Conservation (phyloP, 139 green algal species). For the Ettlia oleoabundans region DNA sequence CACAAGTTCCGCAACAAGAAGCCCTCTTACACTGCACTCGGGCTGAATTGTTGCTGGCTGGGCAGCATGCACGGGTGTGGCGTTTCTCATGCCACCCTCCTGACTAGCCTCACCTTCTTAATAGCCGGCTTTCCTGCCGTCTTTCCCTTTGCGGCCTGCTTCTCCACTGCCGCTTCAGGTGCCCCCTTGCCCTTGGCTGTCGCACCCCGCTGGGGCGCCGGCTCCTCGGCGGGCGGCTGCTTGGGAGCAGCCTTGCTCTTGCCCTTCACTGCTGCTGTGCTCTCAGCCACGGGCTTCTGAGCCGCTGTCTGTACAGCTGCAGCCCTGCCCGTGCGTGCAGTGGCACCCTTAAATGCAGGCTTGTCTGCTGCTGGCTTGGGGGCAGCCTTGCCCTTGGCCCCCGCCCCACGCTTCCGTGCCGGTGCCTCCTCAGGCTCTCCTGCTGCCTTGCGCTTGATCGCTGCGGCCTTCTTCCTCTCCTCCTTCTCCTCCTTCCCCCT, state of each 20-base stretch:
- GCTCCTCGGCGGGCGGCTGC: neutral
- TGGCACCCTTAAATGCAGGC: too few relatives aligned
- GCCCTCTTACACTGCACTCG: too few relatives aligned
- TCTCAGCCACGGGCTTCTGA: too few relatives aligned
- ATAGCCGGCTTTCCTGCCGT: neutral
- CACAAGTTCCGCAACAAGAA: too few relatives aligned
- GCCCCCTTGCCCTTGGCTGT: neutral
- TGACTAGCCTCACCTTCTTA: neutral
- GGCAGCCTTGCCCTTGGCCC: neutral
- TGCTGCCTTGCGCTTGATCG: constrained; percentile 15
- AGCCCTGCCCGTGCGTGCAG: too few relatives aligned
- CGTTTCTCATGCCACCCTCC: neutral
- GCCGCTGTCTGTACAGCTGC: too few relatives aligned
- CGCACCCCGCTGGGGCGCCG: neutral
- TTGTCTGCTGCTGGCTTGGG: too few relatives aligned
- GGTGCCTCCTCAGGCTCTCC: neutral
- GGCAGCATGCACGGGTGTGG: neutral
- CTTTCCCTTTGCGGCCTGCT: constrained; percentile 1
- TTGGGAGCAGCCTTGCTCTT: constrained; percentile 2
- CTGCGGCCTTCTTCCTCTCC: neutral
- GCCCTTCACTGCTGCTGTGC: neutral
- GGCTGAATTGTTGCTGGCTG: neutral
- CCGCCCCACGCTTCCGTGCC: neutral
- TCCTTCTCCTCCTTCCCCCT: neutral
- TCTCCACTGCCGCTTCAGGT: too few relatives aligned